phyloP scores from a whole-genome alignment of 176 grass and related monocot species.

The Otatea glauca region DNA sequence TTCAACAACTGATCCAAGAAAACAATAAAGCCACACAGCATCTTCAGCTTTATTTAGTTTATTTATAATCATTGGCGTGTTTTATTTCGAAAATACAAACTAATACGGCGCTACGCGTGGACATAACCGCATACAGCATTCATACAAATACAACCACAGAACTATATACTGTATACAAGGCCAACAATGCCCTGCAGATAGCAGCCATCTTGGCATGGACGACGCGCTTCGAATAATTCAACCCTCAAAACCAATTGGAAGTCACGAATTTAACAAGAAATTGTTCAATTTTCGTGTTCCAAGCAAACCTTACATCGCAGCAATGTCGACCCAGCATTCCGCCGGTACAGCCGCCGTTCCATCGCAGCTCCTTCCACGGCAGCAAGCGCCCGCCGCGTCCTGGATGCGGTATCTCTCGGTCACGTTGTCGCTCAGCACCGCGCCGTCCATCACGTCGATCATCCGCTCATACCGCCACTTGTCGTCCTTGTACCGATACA shows the following conservation, averaged over 20 bases:
- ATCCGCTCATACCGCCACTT: conserved; percentile 37
- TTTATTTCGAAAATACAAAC: background rate
- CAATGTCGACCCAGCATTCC: background rate
- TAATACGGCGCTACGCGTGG: background rate
- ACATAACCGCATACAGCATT: background rate
- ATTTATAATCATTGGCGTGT: background rate
- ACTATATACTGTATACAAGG: background rate
- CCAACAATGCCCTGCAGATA: background rate
- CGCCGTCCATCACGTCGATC: conserved; percentile 60
- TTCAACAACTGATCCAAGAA: too few species aligned
- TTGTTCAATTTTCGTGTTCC: background rate
- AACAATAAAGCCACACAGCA: too few species aligned
- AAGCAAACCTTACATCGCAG: background rate
- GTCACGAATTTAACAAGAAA: background rate
- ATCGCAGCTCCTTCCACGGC: background rate
- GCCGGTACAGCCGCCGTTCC: background rate
- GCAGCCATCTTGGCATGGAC: background rate
- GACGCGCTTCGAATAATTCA: background rate
- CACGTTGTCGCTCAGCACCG: conserved; percentile 69
- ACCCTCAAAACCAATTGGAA: background rate
- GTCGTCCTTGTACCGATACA: conserved; percentile 63
- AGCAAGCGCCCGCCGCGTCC: conserved; percentile 3
- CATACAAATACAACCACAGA: background rate
- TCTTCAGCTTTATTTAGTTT: background rate
- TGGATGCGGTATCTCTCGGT: conserved; percentile 44